Evolutionary conservation across 2,329 filamentous ascomycete genomes (phyloP).

Genomic region (Trichoderma simmonsii): DNA sequence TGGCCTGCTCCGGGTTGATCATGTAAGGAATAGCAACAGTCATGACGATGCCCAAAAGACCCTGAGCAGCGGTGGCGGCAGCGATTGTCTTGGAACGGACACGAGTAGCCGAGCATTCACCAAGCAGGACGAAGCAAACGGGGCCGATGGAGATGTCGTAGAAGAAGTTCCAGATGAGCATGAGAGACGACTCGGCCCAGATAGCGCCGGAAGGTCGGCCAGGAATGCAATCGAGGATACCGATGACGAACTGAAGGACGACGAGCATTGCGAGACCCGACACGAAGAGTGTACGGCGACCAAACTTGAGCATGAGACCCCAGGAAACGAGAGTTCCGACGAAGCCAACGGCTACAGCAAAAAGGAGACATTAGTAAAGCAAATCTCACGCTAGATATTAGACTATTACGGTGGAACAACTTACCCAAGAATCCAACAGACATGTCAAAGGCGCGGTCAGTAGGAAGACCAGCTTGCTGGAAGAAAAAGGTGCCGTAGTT

Average conservation of each 20-base stretch:
- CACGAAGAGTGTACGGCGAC: constrained; percentile 42
- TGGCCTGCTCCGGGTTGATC: constrained; percentile 33
- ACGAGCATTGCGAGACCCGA: constrained; percentile 40
- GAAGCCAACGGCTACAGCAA: constrained; percentile 38
- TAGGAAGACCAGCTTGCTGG: constrained; percentile 41
- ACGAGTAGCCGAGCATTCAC: constrained; percentile 41
- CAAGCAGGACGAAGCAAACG: constrained; percentile 41
- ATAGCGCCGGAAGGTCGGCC: constrained; percentile 35
- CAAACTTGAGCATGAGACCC: constrained; percentile 40
- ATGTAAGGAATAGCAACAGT: constrained; percentile 33
- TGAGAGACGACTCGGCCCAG: constrained; percentile 39
- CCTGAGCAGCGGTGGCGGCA: constrained; percentile 35
- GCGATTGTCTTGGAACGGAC: constrained; percentile 43
- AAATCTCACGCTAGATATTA: constrained; percentile 21
- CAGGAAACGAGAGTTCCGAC: constrained; percentile 43
- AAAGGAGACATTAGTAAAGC: constrained; percentile 38
- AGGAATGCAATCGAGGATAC: constrained; percentile 46
- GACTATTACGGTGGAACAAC: background rate
- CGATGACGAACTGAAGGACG: constrained; percentile 41
- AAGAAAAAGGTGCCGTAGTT: constrained; percentile 48
- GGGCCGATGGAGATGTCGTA: constrained; percentile 45
- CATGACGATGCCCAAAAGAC: constrained; percentile 29
- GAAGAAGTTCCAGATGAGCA: constrained; percentile 43
- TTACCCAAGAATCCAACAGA: constrained; percentile 32
- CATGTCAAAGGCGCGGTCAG: constrained; percentile 39